Evolutionary conservation across 1,139 yeast genomes (phyloP), one percentile per base, ranked within the genome.

Genomic region (Magnusiomyces magnusii): DNA sequence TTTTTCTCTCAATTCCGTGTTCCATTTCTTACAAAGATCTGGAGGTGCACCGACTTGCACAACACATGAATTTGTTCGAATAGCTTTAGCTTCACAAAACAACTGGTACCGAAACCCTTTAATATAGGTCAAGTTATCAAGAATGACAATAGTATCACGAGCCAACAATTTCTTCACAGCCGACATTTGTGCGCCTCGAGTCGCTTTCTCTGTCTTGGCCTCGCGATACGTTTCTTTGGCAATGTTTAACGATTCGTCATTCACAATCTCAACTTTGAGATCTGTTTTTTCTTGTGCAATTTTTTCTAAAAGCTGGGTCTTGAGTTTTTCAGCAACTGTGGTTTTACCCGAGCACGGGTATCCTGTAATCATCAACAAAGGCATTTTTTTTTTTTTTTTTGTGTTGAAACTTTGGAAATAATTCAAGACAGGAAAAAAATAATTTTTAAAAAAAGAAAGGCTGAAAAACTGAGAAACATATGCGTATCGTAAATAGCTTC

Each of bases 51-150:
- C 81, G 0, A 88, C 85, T 63, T 92, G 93, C 1, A 92, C 75
- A 52, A 92, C 87, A 69, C 96, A 87, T 64, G 89, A 87, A 1
- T 95, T 86, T 0, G 98, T 91, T 21, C 83, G 80, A 34, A 84
- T 77, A 0, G 92, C 87, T 68, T 92, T 92, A 47, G 96, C 93
- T 70, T 93, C 99, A 72, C 98, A 91, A 71, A 84, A 91, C 59
- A 93, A 77, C 72, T 93, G 99, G 72, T 95, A 93, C 61, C 99
- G 78, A 70, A 91, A 91, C 0, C 99, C 99, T 69, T 93, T 95
- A 68, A 95, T 95, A 70, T 95, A 95, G 27, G 91, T 86, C 69
- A 91, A 76, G 1, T 95, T 82, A 72, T 93, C 99, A 59, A 93
- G 78, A 24, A 93, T 83, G 1, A 93, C 97, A 53, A 93, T 79